Evolutionary conservation across 352 stramenopile genomes (phyloP).

Genomic region (Phytopythium chamaehyphon): DNA sequence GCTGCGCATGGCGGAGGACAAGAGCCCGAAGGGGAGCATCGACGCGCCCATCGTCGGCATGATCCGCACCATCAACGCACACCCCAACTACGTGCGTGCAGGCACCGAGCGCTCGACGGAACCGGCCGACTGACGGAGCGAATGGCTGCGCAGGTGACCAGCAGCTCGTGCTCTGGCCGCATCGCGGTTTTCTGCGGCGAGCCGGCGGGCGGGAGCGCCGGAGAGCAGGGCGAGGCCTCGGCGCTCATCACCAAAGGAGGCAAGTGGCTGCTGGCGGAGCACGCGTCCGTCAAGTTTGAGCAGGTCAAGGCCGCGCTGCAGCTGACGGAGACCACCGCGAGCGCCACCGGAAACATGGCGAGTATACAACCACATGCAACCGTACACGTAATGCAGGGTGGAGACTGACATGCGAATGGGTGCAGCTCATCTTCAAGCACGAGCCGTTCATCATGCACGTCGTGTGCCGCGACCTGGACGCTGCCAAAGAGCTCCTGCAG

Average conservation of each 20-base stretch:
- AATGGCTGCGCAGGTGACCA: slow-evolving; percentile 62
- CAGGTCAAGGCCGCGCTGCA: slow-evolving; percentile 57
- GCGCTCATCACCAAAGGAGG: slow-evolving; percentile 87
- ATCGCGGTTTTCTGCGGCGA: slow-evolving; percentile 85
- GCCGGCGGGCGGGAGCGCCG: slow-evolving; percentile 12
- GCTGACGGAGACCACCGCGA: slow-evolving; percentile 22
- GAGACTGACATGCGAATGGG: too few relatives aligned
- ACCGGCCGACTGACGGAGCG: neutral
- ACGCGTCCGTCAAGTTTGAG: slow-evolving; percentile 61
- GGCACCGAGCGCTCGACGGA: neutral
- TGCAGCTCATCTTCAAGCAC: slow-evolving; percentile 85
- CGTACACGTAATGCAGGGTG: too few relatives aligned
- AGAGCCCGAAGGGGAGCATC: slow-evolving; percentile 89
- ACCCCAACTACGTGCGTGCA: slow-evolving; percentile 74
- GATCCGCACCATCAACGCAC: slow-evolving; percentile 82
- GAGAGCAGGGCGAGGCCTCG: slow-evolving; percentile 9
- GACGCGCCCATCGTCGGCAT: slow-evolving; percentile 88
- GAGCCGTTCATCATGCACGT: slow-evolving; percentile 93
- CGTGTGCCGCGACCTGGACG: slow-evolving; percentile 70
- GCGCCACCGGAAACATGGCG: slow-evolving; percentile 64
- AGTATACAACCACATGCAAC: too few relatives aligned
- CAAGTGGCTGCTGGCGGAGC: slow-evolving; percentile 85
- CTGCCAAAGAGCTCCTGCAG: slow-evolving; percentile 79
- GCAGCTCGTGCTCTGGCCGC: slow-evolving; percentile 88
- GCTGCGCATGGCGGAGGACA: slow-evolving; percentile 79